phyloP scores from a whole-genome alignment of 345 rosid genomes.

The Geranium rotundifolium region DNA sequence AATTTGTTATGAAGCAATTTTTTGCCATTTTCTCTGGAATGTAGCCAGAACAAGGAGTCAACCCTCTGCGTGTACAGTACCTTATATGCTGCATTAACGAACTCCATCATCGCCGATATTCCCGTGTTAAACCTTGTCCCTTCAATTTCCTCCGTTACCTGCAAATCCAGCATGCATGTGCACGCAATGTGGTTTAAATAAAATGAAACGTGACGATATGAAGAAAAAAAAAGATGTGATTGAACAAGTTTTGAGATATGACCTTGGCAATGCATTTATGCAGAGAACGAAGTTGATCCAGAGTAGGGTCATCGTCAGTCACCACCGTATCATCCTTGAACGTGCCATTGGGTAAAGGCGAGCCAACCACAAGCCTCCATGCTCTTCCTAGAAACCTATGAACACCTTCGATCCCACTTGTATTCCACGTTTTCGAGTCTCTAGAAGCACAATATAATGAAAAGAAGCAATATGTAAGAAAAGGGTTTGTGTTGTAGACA shows the following conservation, averaged over 20 bases:
- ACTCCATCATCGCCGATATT: constrained; percentile 98
- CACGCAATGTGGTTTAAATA: background rate
- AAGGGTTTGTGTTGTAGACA: too few relatives aligned
- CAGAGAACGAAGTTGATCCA: constrained; percentile 59
- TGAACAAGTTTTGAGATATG: background rate
- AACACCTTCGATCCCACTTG: constrained; percentile 91
- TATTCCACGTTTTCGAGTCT: constrained; percentile 93
- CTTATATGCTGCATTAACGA: constrained; percentile 82
- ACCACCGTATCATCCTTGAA: constrained; percentile 52
- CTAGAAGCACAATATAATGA: constrained; percentile 26
- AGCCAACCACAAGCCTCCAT: constrained; percentile 79
- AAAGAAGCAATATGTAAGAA: constrained; percentile 5
- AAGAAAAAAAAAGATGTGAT: background rate
- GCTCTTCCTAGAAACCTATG: constrained; percentile 80
- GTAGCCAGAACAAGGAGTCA: background rate
- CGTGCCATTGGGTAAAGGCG: constrained; percentile 43
- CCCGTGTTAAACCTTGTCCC: constrained; percentile 89
- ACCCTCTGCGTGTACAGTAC: constrained; percentile 14
- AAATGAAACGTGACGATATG: background rate
- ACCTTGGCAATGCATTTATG: constrained; percentile 94
- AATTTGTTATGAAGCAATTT: too few relatives aligned
- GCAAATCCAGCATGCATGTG: constrained; percentile 4
- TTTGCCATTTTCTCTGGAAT: background rate
- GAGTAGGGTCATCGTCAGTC: constrained; percentile 51
- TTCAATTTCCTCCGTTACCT: constrained; percentile 89